Percentiles rank a stretch among this genome's conserved stretches.
phyloP scores from a whole-genome alignment of 1,284 basidiomycete species.

The Ganoderma meredithae region DNA sequence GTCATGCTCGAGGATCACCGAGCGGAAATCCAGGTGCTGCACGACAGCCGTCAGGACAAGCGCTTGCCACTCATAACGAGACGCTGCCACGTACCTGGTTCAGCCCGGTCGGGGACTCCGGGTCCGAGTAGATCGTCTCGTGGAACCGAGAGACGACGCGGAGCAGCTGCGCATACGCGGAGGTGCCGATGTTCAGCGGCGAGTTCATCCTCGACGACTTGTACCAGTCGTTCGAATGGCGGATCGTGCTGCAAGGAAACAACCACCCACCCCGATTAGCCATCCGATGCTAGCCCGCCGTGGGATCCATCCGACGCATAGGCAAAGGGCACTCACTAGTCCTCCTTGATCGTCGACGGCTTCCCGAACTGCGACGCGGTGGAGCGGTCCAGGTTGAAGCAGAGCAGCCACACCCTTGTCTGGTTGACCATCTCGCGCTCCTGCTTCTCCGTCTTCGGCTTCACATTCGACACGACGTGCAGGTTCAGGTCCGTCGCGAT shows the following conservation, averaged over 20 bases:
- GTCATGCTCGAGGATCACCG: constrained; percentile 68
- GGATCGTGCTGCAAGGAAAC: constrained; percentile 59
- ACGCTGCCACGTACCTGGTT: constrained; percentile 59
- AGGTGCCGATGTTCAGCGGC: constrained; percentile 78
- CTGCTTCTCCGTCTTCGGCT: constrained; percentile 67
- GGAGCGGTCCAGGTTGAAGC: constrained; percentile 85
- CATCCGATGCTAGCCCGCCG: not conserved
- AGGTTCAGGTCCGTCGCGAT: constrained; percentile 89
- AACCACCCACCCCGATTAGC: not conserved
- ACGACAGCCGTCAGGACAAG: constrained; percentile 3
- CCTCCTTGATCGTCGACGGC: constrained; percentile 85
- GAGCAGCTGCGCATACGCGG: constrained; percentile 73
- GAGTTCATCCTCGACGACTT: constrained; percentile 69
- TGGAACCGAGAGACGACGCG: constrained; percentile 78
- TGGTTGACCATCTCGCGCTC: constrained; percentile 86
- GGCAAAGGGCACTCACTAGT: constrained; percentile 59
- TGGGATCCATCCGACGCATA: not conserved
- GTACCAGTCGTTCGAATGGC: constrained; percentile 82
- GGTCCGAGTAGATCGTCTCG: constrained; percentile 79
- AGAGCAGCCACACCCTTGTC: constrained; percentile 85
- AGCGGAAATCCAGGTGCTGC: constrained; percentile 71
- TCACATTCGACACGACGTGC: constrained; percentile 69
- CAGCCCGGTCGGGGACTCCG: constrained; percentile 69
- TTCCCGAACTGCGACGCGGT: constrained; percentile 89
- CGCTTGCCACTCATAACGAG: not conserved